Evolutionary conservation across 1,139 yeast genomes (phyloP).

Genomic region (Magnusiomyces clavatus): DNA sequence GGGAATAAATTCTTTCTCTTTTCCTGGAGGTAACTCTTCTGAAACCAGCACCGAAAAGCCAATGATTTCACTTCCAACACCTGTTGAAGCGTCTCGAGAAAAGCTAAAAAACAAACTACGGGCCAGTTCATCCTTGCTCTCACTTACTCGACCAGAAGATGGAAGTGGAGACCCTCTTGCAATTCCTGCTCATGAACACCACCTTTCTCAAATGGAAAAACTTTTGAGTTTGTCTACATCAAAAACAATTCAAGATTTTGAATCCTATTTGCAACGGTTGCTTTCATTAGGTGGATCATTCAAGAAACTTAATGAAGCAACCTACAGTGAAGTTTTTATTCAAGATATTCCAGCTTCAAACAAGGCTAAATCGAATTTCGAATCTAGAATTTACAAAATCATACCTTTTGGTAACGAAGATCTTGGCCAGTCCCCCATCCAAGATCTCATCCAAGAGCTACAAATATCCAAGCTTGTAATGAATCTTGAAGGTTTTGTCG

Average conservation of each 20-base stretch:
- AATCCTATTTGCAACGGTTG: constrained; percentile 22
- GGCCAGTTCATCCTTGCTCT: constrained; percentile 45
- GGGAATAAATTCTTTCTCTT: not conserved
- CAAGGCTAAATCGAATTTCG: not conserved
- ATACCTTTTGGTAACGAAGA: constrained; percentile 44
- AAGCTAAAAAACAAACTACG: constrained; percentile 46
- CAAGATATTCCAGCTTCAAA: constrained; percentile 13
- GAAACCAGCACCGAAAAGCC: constrained; percentile 20
- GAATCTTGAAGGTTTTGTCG: constrained; percentile 37
- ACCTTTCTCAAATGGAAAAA: constrained; percentile 27
- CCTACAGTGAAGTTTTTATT: constrained; percentile 40
- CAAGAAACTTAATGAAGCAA: constrained; percentile 40
- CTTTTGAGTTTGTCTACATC: constrained; percentile 31
- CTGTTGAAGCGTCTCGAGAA: constrained; percentile 47
- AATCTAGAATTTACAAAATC: constrained; percentile 36
- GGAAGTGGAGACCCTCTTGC: constrained; percentile 20
- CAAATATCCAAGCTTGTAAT: constrained; percentile 36
- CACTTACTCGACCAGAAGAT: constrained; percentile 27
- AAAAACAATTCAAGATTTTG: constrained; percentile 26
- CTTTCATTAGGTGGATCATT: constrained; percentile 7
- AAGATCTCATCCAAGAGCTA: constrained; percentile 42
- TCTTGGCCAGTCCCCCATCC: constrained; percentile 34
- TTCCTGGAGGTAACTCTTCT: not conserved
- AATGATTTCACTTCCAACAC: constrained; percentile 51
- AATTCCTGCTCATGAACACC: constrained; percentile 28